These are phyloP conservation scores for Parastagonospora nodorum DNA, from an alignment of 2,329 filamentous ascomycete genomes.

Conservation along the genomic window DNA sequence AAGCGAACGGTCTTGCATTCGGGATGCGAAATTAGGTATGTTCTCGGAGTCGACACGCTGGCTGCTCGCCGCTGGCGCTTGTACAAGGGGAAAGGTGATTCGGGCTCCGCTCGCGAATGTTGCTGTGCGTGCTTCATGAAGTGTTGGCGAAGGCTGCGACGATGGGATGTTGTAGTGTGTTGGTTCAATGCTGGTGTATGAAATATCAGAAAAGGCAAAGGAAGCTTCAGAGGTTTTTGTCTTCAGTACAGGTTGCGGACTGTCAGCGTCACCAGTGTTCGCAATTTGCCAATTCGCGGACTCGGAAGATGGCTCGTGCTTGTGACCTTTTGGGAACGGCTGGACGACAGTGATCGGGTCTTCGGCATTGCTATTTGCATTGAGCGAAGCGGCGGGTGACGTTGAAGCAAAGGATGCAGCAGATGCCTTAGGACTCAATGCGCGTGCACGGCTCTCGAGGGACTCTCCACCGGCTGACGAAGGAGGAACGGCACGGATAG, in stretches of 20 bases:
- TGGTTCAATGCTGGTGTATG: constrained; percentile 40
- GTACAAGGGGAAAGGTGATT: constrained; percentile 45
- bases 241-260: constrained; percentile 33
- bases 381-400: constrained; percentile 27
- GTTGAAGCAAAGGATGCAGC: constrained; percentile 44
- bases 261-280: constrained; percentile 37
- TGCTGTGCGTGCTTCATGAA: constrained; percentile 44
- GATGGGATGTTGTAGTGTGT: constrained; percentile 25
- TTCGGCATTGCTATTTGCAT: constrained; percentile 33
- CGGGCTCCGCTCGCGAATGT: constrained; percentile 40
- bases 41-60: constrained; percentile 43
- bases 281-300: constrained; percentile 39
- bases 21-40: constrained; percentile 41
- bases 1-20: constrained; percentile 46
- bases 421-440: constrained; percentile 44
- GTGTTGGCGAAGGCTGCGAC: constrained; percentile 34
- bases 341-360: constrained; percentile 33
- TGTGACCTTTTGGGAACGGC: constrained; percentile 28
- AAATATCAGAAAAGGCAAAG: constrained; percentile 43
- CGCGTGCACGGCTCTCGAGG: constrained; percentile 34
- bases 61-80: constrained; percentile 42
- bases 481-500: constrained; percentile 46
- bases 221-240: constrained; percentile 40
- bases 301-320: constrained; percentile 32
- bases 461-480: constrained; percentile 42